Base-by-base conservation (phyloP, 192 early-diverging fungal species). In the Dissophora globulifera region DNA sequence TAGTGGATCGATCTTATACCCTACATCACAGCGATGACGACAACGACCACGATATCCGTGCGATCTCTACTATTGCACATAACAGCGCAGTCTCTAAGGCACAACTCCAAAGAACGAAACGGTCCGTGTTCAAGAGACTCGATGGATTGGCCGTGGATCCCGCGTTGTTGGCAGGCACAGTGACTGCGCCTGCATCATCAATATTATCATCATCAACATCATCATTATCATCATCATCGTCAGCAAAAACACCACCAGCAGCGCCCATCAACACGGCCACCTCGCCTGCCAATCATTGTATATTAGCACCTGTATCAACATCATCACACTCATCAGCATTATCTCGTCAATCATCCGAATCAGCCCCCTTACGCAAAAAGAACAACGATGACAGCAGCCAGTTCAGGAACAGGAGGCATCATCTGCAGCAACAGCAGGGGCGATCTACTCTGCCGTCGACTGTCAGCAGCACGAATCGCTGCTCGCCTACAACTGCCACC, bases 41-140 rank as follows among this genome's bases (percentile, higher is more conserved):
- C n/a, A n/a, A n/a, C n/a, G n/a, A n/a, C n/a, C n/a, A n/a, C n/a
- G n/a, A n/a, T 30, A 29, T 17, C 23, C 60, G 51, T n/a, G 23
- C 16, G 57, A 46, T 11, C 45, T 30, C 8, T 3, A 16, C 10
- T 30, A 26, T 60, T 2, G 22, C 29, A 3, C n/a, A 9, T 17
- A 15, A 45, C 25, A 31, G 22, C 17, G 41, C 0, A 32, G 23
- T 15, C 12, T 19, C 50, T 1, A 52, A 8, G 7, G 43, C 62
- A 17, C 16, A 50, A n/a, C 46, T 64, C 27, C 31, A 12, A 2
- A 50, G 62, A 19, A 64, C 62, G n/a, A 53, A 45, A 42, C 49
- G 17, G 15, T 60, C 58, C 16, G 20, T 64, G 35, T 64, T 64
- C 29, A 64, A 54, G n/a, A 64, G 54, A 12, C 38, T 64, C 16